Base-by-base conservation (phyloP, 495 filamentous ascomycete species). In the Thozetella sp. region DNA sequence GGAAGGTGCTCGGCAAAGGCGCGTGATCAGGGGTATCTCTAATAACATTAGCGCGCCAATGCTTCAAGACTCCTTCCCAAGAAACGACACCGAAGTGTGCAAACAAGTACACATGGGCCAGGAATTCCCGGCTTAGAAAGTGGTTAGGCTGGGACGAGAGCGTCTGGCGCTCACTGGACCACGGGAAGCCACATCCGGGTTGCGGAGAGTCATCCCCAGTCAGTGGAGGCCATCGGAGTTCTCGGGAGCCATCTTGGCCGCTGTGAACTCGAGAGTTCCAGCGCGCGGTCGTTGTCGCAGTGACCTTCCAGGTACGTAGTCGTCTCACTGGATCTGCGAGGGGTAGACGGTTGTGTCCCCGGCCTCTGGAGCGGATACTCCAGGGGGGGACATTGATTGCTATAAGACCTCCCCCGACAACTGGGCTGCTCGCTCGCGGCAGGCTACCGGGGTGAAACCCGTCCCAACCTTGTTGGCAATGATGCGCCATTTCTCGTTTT, bases 401-500 rank as follows among this genome's bases (percentile, higher is more conserved):
- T 83, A 83, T 83, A 83, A 77, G 73, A 67, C 64, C 45, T 77
- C 74, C 27, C 73, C 75, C 56, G 63, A 63, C 58, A 89, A 67
- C 70, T 92, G 84, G 55, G 74, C 71, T 46, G 91, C 91, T 69
- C 91, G 90, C 67, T 93, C 90, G 67, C 87, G 88, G 78, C 93
- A 97, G 19, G 92, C 92, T 34, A 84, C 84, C 12, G 93, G 88
- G 11, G 91, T 93, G 67, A 94, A 93, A 15, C 93, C 91, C 57
- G 83, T 87, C 30, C 93, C 93, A 64, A 97, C 87, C 73, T 96
- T 96, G 65, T 86, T 88, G 64, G 93, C 86, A 53, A 97, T 86
- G 67, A 93, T 88, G 54, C 90, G 85, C 93, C 93, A 97, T 62
- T 90, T 89, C 68, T 96, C 92, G 71, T 90, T 87, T 67, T 96